Percentiles rank a stretch among this genome's conserved stretches.
Evolutionary conservation across 2,329 filamentous ascomycete genomes (phyloP).

Genomic region (Arthrobotrys sinensis): DNA sequence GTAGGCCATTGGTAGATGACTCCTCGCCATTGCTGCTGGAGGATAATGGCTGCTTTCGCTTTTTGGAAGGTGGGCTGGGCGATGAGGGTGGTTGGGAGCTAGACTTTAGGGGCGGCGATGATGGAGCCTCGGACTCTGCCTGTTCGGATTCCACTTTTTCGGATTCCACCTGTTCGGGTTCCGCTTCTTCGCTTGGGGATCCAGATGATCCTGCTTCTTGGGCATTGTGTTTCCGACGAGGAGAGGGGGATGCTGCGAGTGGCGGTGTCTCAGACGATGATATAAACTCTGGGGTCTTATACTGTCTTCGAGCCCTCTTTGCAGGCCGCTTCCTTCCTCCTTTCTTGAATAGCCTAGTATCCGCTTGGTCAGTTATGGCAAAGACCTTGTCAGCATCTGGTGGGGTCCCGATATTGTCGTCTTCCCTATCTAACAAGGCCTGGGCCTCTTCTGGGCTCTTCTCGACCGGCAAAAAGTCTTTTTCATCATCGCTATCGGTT

Average conservation of each 20-base stretch:
- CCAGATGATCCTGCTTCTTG: not conserved
- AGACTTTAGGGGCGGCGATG: not conserved
- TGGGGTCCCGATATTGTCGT: conserved; percentile 2
- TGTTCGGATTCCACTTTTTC: not conserved
- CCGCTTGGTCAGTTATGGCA: not conserved
- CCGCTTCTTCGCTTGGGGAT: not conserved
- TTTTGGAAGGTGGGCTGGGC: not conserved
- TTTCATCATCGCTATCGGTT: conserved; percentile 27
- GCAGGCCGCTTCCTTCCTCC: not conserved
- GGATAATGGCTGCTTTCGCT: conserved; percentile 21
- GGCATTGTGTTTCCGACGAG: not conserved
- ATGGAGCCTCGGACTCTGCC: not conserved
- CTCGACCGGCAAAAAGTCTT: not conserved
- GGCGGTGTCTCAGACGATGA: conserved; percentile 27
- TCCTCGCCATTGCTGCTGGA: not conserved
- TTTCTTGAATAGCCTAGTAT: not conserved
- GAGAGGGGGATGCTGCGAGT: not conserved
- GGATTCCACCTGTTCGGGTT: not conserved
- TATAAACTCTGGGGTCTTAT: conserved; percentile 36
- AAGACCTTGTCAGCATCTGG: not conserved
- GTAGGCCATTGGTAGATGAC: not conserved
- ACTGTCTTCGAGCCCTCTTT: conserved; percentile 18
- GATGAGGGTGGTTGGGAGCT: not conserved
- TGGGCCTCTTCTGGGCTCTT: conserved; percentile 1
- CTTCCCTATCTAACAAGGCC: not conserved